Base-by-base conservation (phyloP, 192 early-diverging fungal genomes). In the Entomortierella lignicola region DNA sequence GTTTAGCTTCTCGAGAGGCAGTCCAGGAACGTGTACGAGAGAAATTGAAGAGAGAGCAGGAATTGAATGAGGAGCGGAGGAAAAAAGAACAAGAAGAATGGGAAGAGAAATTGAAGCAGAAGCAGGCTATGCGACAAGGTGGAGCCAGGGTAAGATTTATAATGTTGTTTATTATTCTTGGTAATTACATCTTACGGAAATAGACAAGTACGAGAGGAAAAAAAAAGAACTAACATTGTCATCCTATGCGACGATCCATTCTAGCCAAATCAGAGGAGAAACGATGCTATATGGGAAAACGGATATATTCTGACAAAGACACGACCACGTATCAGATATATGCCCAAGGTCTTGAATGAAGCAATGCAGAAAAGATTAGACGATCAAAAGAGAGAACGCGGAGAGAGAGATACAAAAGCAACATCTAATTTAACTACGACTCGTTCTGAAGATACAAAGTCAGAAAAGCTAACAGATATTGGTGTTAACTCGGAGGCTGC, bases 301-400 rank as follows among this genome's bases (percentile, higher is more conserved):
- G 75, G 67, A 8, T 79, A 60, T 34, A 29, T 79, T 0, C 41
- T 79, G 60, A 70, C 75, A 27, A 67, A 79, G 43, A 79, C 75
- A 23, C 23, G 52, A 18, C 75, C 75, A 5, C 66, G 75, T 13
- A 41, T 79, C 29, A 21, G 75, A 29, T 79, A 70, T 23, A 69
- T 79, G 68, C 75, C 75, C 63, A 79, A 79, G 51, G 63, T 79
- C 32, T 34, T 79, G 62, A 79, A 60, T n/a, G 75, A 64, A 6
- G 17, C 48, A 12, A 47, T 41, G 8, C 60, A 37, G 39, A 30
- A 57, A 29, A 69, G 65, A 47, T 50, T 70, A 1, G 57, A 69
- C 10, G 41, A 37, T 1, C 75, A 70, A 29, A 31, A 53, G n/a
- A 2, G 27, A 31, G 27, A 48, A 60, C 32, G 42, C 4, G 34